Conservation (phyloP, 1,284 basidiomycete species). For the Leccinum ponderosum region DNA sequence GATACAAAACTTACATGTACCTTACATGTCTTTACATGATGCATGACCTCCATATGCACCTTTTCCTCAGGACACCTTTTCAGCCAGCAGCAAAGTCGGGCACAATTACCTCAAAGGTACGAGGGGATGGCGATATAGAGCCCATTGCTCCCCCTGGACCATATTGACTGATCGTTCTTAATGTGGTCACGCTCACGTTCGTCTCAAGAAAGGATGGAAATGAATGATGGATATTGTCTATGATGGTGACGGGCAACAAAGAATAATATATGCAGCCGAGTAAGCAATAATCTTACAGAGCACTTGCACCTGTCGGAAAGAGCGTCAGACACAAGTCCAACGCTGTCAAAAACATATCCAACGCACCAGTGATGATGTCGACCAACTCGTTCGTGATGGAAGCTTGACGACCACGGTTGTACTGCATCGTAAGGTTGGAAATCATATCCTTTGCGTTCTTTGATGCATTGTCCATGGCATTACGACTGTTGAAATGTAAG, state of each 20-base stretch:
- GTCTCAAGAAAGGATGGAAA: constrained; percentile 1
- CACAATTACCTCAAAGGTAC: neutral
- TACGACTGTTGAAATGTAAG: constrained; percentile 57
- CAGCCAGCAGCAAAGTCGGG: neutral
- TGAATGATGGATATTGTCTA: constrained; percentile 29
- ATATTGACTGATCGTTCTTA: neutral
- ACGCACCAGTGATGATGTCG: constrained; percentile 88
- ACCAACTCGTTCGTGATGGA: constrained; percentile 96
- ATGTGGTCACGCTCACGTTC: constrained; percentile 2
- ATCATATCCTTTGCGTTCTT: constrained; percentile 99
- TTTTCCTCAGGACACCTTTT: constrained; percentile 2
- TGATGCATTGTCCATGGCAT: constrained; percentile 99
- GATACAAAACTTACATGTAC: constrained; percentile 34
- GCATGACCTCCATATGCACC: constrained; percentile 23
- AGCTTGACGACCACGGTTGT: constrained; percentile 99
- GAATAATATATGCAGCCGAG: constrained; percentile 13
- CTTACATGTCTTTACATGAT: constrained; percentile 28
- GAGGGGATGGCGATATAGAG: neutral
- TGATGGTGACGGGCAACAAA: constrained; percentile 8
- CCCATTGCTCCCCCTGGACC: neutral
- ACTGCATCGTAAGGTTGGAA: constrained; percentile 82
- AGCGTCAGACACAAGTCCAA: neutral
- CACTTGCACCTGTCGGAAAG: constrained; percentile 40
- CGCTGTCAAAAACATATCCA: neutral
- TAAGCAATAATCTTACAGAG: constrained; percentile 35